A percentile compares a stretch with the other conserved stretches of the same genome.
Evolutionary conservation across 106 monocot genomes (phyloP).

Genomic region (Amphibolis antarctica): DNA sequence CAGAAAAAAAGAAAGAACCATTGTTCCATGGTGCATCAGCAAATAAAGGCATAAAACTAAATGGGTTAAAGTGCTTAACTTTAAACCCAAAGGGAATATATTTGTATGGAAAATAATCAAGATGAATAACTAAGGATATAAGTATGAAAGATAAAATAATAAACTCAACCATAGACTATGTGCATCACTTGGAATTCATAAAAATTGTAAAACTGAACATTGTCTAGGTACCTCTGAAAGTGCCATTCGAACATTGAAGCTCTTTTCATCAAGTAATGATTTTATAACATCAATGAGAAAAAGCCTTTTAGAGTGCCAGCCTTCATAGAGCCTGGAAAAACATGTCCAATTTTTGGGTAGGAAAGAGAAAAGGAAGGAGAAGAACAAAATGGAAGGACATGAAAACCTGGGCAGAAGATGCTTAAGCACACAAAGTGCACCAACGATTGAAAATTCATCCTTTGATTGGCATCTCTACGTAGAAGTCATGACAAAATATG

Average conservation of each 20-base stretch:
- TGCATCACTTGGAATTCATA: too few relatives aligned
- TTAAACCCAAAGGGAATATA: too few relatives aligned
- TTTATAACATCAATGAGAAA: conserved; percentile 67
- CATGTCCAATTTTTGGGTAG: neutral
- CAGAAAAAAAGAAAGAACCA: too few relatives aligned
- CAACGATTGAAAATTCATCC: conserved; percentile 62
- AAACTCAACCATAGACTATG: too few relatives aligned
- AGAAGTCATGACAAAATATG: conserved; percentile 3
- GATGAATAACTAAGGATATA: too few relatives aligned
- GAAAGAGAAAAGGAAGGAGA: neutral
- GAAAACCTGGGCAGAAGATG: conserved; percentile 89
- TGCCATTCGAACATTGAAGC: conserved; percentile 50
- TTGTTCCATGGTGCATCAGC: too few relatives aligned
- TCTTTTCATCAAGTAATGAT: conserved; percentile 57
- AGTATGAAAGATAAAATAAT: too few relatives aligned
- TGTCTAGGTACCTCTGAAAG: conserved; percentile 53
- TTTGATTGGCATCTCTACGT: conserved; percentile 74
- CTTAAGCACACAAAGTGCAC: conserved; percentile 62
- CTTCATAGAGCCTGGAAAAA: conserved; percentile 61
- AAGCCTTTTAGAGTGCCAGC: conserved; percentile 69
- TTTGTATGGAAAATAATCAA: too few relatives aligned
- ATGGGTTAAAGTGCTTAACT: too few relatives aligned
- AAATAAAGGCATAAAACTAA: too few relatives aligned
- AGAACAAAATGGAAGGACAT: neutral
- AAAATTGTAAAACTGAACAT: neutral